Evolutionary conservation across 306 rosid species (phyloP).

Genomic region (Corylus avellana): DNA sequence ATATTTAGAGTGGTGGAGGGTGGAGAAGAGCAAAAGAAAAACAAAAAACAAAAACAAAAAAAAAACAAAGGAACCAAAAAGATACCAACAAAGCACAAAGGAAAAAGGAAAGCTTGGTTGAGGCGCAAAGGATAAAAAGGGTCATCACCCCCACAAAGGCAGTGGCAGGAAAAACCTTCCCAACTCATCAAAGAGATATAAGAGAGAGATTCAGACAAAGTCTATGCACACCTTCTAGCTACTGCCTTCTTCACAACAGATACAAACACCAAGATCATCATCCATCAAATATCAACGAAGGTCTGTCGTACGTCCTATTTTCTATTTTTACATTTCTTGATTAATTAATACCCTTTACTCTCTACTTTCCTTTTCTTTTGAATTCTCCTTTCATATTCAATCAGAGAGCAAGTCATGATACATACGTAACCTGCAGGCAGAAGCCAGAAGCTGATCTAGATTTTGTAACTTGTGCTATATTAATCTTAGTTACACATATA

Average conservation of each 20-base stretch:
- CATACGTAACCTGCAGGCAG: neutral
- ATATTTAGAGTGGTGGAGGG: conserved; percentile 58
- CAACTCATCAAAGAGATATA: conserved; percentile 40
- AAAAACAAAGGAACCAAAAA: conserved; percentile 39
- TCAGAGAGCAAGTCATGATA: neutral
- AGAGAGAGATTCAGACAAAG: conserved; percentile 14
- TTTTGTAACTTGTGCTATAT: conserved; percentile 19
- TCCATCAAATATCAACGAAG: conserved; percentile 27
- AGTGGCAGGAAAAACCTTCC: conserved; percentile 53
- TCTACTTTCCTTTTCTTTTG: conserved; percentile 29
- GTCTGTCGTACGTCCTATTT: conserved; percentile 19
- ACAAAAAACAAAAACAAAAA: conserved; percentile 13
- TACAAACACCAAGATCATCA: conserved; percentile 26
- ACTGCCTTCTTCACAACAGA: conserved; percentile 23
- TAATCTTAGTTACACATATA: neutral
- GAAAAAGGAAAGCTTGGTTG: conserved; percentile 47
- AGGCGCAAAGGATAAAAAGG: conserved; percentile 47
- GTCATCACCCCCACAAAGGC: conserved; percentile 50
- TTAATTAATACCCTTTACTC: conserved; percentile 27
- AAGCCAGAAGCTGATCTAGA: conserved; percentile 17
- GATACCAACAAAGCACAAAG: conserved; percentile 51
- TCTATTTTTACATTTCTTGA: conserved; percentile 14
- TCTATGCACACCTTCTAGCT: conserved; percentile 24
- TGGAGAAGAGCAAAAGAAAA: conserved; percentile 34
- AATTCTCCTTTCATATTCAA: conserved; percentile 21